phyloP scores from a whole-genome alignment of 2,329 filamentous ascomycete species.

The Colletotrichum filicis region DNA sequence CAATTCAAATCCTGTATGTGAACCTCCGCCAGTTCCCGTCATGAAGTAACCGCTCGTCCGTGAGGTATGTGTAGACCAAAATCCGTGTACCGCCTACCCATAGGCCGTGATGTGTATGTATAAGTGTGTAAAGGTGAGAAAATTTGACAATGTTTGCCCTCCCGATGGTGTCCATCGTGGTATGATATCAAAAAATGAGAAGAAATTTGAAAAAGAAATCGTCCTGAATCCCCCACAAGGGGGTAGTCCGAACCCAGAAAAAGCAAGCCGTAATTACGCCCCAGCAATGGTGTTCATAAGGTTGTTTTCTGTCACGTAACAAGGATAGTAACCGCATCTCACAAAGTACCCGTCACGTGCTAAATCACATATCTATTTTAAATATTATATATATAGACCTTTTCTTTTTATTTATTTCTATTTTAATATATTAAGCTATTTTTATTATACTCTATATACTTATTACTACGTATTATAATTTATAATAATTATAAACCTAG shows the following conservation, averaged over 20 bases:
- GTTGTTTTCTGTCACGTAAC: too few species aligned
- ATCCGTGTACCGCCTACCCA: background rate
- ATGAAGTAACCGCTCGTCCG: background rate
- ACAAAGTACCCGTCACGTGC: too few species aligned
- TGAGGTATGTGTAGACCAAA: background rate
- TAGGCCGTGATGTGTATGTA: background rate
- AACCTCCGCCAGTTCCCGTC: background rate
- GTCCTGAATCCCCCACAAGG: conserved; percentile 22
- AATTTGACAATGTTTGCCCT: background rate
- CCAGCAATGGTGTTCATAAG: background rate
- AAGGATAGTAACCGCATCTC: too few species aligned
- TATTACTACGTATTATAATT: too few species aligned
- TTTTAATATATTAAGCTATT: too few species aligned
- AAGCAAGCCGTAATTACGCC: conserved; percentile 2
- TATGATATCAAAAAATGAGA: conserved; percentile 2
- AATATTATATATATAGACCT: too few species aligned
- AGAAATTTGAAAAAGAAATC: background rate
- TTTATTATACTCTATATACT: too few species aligned
- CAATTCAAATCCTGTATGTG: background rate
- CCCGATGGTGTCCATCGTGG: background rate
- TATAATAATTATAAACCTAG: too few species aligned
- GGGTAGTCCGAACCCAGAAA: conserved; percentile 13
- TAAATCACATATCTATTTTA: too few species aligned
- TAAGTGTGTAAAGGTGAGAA: background rate
- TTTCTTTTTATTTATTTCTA: too few species aligned